Conservation (phyloP, 2,329 filamentous ascomycete genomes). For the Talaromyces sp. region DNA sequence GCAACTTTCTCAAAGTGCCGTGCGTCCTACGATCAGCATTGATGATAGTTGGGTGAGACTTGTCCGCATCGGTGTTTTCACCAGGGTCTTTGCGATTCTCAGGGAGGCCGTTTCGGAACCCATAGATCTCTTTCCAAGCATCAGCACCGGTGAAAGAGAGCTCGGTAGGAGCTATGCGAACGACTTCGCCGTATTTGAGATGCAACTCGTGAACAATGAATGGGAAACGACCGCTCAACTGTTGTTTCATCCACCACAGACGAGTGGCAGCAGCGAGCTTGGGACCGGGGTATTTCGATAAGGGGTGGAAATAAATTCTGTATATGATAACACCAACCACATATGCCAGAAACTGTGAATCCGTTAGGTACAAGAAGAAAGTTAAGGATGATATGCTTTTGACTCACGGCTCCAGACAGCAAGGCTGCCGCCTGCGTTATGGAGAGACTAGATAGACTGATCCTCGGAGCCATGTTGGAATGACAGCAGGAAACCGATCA, state of each 20-base stretch:
- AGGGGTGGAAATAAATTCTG: constrained; percentile 27
- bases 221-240: constrained; percentile 6
- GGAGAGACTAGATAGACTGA: background rate
- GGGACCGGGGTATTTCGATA: constrained; percentile 30
- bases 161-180: constrained; percentile 9
- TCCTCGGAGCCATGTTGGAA: constrained; percentile 1
- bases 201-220: constrained; percentile 10
- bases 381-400: background rate
- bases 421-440: background rate
- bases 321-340: constrained; percentile 19
- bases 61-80: constrained; percentile 9
- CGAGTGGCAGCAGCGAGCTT: constrained; percentile 21
- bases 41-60: constrained; percentile 7
- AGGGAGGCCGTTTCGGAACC: constrained; percentile 6
- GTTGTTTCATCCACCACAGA: constrained; percentile 10
- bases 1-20: background rate
- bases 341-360: background rate
- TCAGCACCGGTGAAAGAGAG: constrained; percentile 5
- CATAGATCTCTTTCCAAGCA: constrained; percentile 12
- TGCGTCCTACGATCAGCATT: constrained; percentile 8
- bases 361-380: background rate
- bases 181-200: constrained; percentile 8
- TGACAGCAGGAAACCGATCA: background rate
- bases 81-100: constrained; percentile 11
- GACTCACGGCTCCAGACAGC: background rate